Percentiles rank a stretch among this genome's conserved stretches.
phyloP scores from a whole-genome alignment of 2,329 filamentous ascomycete species.

The Pyrenochaeta sp. region DNA sequence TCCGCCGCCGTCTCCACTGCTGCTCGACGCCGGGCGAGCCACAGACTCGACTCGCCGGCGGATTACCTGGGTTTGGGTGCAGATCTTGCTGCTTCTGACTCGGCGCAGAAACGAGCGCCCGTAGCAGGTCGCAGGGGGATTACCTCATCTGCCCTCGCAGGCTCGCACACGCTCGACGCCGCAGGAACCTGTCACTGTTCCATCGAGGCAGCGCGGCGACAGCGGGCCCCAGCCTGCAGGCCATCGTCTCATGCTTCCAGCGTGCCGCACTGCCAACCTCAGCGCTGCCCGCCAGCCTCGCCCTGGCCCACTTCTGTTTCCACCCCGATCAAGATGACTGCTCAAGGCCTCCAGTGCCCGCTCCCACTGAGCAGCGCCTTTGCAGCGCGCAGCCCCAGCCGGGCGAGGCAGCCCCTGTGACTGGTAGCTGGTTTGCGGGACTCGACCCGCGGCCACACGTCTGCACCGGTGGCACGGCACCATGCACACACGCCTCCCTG shows the following conservation, averaged over 20 bases:
- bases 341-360: no score
- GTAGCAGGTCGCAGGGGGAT: constrained; percentile 19
- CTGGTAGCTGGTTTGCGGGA: constrained; percentile 1
- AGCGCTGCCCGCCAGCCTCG: constrained; percentile 20
- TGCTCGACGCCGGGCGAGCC: constrained; percentile 25
- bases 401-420: neutral
- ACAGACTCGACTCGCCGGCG: no score
- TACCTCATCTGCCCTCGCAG: constrained; percentile 34
- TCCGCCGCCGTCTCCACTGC: constrained; percentile 36
- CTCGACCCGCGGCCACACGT: constrained; percentile 17
- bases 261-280: no score
- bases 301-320: constrained; percentile 12
- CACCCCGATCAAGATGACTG: no score
- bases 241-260: constrained; percentile 26
- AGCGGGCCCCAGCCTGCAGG: constrained; percentile 27
- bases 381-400: no score
- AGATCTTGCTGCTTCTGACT: constrained; percentile 45
- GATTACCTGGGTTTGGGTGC: constrained; percentile 33
- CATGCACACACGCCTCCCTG: no score
- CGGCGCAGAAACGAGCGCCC: constrained; percentile 37
- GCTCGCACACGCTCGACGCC: constrained; percentile 30
- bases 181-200: constrained; percentile 42
- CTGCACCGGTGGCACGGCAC: constrained; percentile 40
- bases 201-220: constrained; percentile 29
- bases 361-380: no score